A percentile compares a stretch with the other conserved stretches of the same genome.
Evolutionary conservation across 2,329 filamentous ascomycete species (phyloP).

Genomic region (Sporothrix phasma): DNA sequence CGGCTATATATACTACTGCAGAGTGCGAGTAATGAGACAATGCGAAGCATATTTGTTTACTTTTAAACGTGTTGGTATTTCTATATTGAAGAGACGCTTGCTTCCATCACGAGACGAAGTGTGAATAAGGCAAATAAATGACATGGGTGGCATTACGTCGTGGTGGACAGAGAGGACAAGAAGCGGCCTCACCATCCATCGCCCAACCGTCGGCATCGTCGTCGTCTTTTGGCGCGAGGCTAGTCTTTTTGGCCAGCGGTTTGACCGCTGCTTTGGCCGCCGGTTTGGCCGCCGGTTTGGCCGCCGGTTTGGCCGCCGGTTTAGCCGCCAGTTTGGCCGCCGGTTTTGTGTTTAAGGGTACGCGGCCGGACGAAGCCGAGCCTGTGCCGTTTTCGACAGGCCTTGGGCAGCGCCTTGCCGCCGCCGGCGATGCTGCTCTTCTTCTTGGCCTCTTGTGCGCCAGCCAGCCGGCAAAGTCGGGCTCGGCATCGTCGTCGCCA

Average conservation of each 20-base stretch:
- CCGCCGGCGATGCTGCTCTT: conserved; percentile 29
- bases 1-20: neutral
- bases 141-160: neutral
- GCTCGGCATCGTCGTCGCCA: conserved; percentile 69
- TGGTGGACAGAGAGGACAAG: neutral
- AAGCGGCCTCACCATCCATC: conserved; percentile 45
- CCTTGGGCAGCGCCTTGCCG: conserved; percentile 69
- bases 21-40: neutral
- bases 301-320: conserved; percentile 31
- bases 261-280: conserved; percentile 35
- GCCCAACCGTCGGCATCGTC: conserved; percentile 53
- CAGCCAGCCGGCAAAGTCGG: conserved; percentile 92
- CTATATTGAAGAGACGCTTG: neutral
- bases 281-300: conserved; percentile 42
- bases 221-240: conserved; percentile 53
- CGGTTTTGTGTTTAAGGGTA: conserved; percentile 30
- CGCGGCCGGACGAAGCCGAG: conserved; percentile 22
- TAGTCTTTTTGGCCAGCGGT: conserved; percentile 53
- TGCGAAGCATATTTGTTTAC: neutral
- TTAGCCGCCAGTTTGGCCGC: conserved; percentile 42
- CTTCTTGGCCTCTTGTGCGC: conserved; percentile 63
- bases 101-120: neutral
- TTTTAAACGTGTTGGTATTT: neutral
- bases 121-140: neutral
- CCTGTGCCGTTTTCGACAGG: conserved; percentile 46